A percentile compares a stretch with the other conserved stretches of the same genome.
Evolutionary conservation across 2,329 filamentous ascomycete genomes (phyloP).

Genomic region (Fusarium solani-melongenae): DNA sequence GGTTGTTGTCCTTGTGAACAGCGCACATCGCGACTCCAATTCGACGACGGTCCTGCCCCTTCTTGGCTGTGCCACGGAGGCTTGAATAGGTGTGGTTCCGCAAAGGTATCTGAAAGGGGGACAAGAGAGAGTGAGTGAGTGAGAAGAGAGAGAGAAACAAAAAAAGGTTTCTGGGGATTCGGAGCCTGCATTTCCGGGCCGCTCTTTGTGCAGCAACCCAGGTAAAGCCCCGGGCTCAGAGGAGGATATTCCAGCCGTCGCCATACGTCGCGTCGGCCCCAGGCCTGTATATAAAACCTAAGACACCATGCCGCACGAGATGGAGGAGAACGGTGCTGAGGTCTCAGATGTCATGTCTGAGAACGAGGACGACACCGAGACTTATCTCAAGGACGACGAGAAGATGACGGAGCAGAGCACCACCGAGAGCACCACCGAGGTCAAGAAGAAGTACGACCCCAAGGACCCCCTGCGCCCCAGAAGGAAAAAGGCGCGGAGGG

Average conservation of each 20-base stretch:
- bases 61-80: slow-evolving; percentile 47
- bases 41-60: slow-evolving; percentile 38
- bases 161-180: slow-evolving; percentile 38
- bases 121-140: slow-evolving; percentile 25
- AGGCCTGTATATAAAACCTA: slow-evolving; percentile 59
- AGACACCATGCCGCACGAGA: slow-evolving; percentile 67
- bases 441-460: slow-evolving; percentile 78
- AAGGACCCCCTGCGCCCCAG: slow-evolving; percentile 92
- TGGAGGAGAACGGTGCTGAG: slow-evolving; percentile 64
- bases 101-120: slow-evolving; percentile 44
- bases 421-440: slow-evolving; percentile 60
- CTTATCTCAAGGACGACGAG: slow-evolving; percentile 54
- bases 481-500: slow-evolving; percentile 94
- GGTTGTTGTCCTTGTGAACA: slow-evolving; percentile 31
- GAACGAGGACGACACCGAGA: slow-evolving; percentile 66
- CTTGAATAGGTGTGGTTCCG: slow-evolving; percentile 49
- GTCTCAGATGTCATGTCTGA: slow-evolving; percentile 70
- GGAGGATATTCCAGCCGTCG: slow-evolving; percentile 35
- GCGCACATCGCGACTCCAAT: slow-evolving; percentile 27
- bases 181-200: slow-evolving; percentile 49
- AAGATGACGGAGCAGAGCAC: slow-evolving; percentile 63
- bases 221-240: slow-evolving; percentile 35
- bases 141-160: slow-evolving; percentile 6
- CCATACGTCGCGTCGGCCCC: slow-evolving; percentile 29
- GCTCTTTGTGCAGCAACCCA: slow-evolving; percentile 38